phyloP scores from a whole-genome alignment of 768 basidiomycete species.

The Obba rivulosa region DNA sequence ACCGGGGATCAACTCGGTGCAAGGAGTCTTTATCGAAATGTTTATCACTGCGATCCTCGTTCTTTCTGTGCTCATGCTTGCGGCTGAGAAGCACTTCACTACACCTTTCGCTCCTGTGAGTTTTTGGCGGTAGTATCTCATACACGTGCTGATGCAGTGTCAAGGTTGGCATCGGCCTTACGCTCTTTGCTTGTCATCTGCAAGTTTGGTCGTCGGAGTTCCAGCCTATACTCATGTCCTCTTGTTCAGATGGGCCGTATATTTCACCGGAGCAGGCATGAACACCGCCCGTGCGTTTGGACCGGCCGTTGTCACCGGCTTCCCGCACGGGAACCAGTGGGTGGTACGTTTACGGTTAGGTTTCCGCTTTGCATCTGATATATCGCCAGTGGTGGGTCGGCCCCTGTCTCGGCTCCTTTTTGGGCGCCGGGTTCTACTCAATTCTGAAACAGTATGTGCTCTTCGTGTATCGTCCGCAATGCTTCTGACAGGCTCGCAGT shows the following conservation, averaged over 20 bases:
- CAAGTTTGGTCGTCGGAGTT: conserved; percentile 28
- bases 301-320: conserved; percentile 62
- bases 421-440: conserved; percentile 53
- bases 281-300: conserved; percentile 70
- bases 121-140: background rate
- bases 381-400: conserved; percentile 61
- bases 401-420: conserved; percentile 58
- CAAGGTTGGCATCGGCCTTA: conserved; percentile 61
- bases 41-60: conserved; percentile 58
- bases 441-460: conserved; percentile 44
- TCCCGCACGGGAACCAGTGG: conserved; percentile 51
- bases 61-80: conserved; percentile 66
- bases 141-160: background rate
- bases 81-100: conserved; percentile 60
- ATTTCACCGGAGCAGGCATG: conserved; percentile 62
- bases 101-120: conserved; percentile 66
- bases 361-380: background rate
- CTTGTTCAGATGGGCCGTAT: conserved; percentile 45
- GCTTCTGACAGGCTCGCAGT: background rate
- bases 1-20: conserved; percentile 42
- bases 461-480: background rate
- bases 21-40: conserved; percentile 69
- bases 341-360: conserved; percentile 38
- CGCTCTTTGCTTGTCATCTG: conserved; percentile 59
- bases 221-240: background rate